phyloP scores from a whole-genome alignment of 495 filamentous ascomycete species.

The Bacidia rubella region DNA sequence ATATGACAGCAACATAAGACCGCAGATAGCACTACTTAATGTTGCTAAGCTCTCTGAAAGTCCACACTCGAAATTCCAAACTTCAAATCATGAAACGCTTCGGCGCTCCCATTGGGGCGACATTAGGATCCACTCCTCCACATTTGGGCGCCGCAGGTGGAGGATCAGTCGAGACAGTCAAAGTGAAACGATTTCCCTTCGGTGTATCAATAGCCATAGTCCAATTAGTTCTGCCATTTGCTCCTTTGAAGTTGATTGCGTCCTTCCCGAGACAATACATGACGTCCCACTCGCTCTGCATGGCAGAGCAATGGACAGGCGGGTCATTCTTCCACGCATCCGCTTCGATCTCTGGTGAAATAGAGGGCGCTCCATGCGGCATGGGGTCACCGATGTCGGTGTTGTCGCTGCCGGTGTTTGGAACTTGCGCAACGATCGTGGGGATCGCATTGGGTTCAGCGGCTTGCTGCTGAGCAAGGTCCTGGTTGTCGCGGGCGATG shows the following conservation, averaged over 20 bases:
- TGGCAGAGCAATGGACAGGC: not conserved
- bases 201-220: not conserved
- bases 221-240: not conserved
- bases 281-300: not conserved
- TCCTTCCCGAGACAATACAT: not conserved
- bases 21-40: no score
- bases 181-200: not conserved
- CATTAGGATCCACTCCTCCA: not conserved
- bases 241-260: not conserved
- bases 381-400: not conserved
- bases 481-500: not conserved
- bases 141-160: not conserved
- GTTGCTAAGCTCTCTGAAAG: no score
- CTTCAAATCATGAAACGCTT: no score
- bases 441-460: not conserved
- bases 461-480: not conserved
- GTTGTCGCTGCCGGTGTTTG: not conserved
- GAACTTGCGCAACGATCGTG: not conserved
- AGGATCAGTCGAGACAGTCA: not conserved
- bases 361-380: not conserved
- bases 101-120: no score
- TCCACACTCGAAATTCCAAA: no score
- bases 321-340: not conserved
- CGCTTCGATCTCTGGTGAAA: not conserved
- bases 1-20: no score